Evolutionary conservation across 805 yeast genomes (phyloP).

Genomic region (Barnettozyma salicaria): DNA sequence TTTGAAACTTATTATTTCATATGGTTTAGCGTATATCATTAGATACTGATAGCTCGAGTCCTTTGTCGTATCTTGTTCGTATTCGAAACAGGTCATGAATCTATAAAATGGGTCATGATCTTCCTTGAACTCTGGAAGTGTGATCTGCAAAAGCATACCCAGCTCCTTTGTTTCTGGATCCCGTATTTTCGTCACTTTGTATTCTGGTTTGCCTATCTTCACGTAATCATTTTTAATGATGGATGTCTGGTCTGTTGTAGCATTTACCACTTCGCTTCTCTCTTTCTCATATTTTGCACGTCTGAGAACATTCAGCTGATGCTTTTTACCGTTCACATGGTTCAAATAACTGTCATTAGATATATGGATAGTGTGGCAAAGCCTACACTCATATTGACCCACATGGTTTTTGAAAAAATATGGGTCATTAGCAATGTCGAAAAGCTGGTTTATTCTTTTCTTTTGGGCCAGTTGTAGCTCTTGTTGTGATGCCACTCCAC

Average conservation of each 20-base stretch:
- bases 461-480: conserved; percentile 52
- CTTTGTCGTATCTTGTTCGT: conserved; percentile 43
- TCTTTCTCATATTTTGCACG: conserved; percentile 38
- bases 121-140: conserved; percentile 42
- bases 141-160: conserved; percentile 63
- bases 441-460: conserved; percentile 59
- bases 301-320: conserved; percentile 63
- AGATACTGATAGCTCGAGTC: conserved; percentile 56
- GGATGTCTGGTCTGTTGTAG: neutral
- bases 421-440: conserved; percentile 61
- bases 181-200: conserved; percentile 60
- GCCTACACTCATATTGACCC: conserved; percentile 79
- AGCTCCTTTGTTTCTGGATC: conserved; percentile 49
- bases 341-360: conserved; percentile 76
- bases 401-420: conserved; percentile 77
- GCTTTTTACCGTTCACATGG: conserved; percentile 82
- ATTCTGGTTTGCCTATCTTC: conserved; percentile 67
- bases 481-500: conserved; percentile 75
- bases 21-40: conserved; percentile 85
- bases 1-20: conserved; percentile 71
- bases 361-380: conserved; percentile 79
- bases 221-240: conserved; percentile 5
- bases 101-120: conserved; percentile 58
- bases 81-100: conserved; percentile 74
- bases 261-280: neutral